Evolutionary conservation across 2,329 filamentous ascomycete species (phyloP).

Genomic region (Alternaria novae-zelandiae): DNA sequence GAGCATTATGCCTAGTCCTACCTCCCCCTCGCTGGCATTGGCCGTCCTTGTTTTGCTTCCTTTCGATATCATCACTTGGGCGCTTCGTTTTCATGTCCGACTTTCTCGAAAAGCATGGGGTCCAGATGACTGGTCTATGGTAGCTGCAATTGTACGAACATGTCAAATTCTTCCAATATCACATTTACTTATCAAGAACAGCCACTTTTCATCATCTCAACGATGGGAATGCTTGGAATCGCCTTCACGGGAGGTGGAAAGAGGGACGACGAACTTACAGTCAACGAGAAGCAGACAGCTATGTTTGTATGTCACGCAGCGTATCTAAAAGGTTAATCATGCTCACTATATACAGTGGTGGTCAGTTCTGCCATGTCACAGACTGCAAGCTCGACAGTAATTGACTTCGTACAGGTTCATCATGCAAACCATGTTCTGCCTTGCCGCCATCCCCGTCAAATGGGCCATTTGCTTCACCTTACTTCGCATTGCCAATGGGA

Average conservation of each 20-base stretch:
- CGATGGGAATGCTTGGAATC: conserved; percentile 16
- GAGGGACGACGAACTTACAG: conserved; percentile 7
- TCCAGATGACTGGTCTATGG: conserved; percentile 40
- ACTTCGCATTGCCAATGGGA: conserved; percentile 40
- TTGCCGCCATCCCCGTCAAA: conserved; percentile 34
- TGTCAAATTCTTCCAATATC: background rate
- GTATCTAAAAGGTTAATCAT: background rate
- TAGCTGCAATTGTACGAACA: conserved; percentile 17
- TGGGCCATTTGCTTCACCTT: conserved; percentile 44
- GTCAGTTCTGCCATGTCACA: background rate
- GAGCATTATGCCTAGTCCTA: conserved; percentile 6
- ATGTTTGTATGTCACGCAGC: conserved; percentile 17
- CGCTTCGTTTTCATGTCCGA: conserved; percentile 21
- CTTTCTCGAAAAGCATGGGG: conserved; percentile 31
- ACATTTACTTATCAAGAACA: background rate
- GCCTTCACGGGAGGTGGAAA: conserved; percentile 20
- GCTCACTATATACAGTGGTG: conserved; percentile 11
- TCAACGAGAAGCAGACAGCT: conserved; percentile 11
- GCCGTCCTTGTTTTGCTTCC: conserved; percentile 13
- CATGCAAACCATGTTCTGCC: conserved; percentile 22
- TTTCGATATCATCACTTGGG: conserved; percentile 17
- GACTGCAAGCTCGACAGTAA: background rate
- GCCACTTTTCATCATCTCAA: conserved; percentile 17
- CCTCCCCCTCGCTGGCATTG: conserved; percentile 13
- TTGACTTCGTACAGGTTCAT: conserved; percentile 1